Base-by-base conservation (phyloP, 164 flowering plant species). In the Echeveria elegans region DNA sequence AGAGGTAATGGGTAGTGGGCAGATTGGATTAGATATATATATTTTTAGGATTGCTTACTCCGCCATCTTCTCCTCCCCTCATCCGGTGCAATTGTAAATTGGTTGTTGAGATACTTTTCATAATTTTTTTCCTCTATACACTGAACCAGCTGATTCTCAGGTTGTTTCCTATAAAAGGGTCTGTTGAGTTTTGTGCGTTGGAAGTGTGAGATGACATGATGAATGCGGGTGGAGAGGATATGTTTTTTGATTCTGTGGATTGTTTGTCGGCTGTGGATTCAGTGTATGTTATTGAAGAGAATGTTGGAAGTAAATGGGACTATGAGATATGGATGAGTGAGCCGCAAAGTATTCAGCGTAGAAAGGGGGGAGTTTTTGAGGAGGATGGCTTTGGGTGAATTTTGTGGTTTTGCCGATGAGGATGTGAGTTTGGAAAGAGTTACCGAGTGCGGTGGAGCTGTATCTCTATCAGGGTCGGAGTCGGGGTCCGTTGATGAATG, bases 211-310 rank as follows among this genome's bases (percentile, higher is more conserved):
- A 78, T 19, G 66, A 77, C 62, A 90, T 85, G 93, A 67, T 58
- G 81, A 72, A 66, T 78, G 76, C 69, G 72, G 83, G 73, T 64
- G 77, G 74, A 66, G 82, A 63, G 43, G 82, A 72, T 37, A 70
- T 76, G 23, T 91, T 82, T 81, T 89, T 77, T 71, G 97, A 91
- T 79, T 76, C 89, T 6, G 66, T 59, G 8, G 88, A 87, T 70
- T 67, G 62, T 31, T 73, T 82, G 63, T 76, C 85, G 2, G 63
- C 65, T 26, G 85, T 81, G 59, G 82, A 71, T 66, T 66, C 79
- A 36, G 71, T 36, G 68, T 65, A 61, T 60, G 75, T n/a, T 9
- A 50, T 48, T 36, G 69, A 70, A 30, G 81, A 68, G 24, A 37
- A 26, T 45, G 65, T 53, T 38, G 41, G 5, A 50, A n/a, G 48